Evolutionary conservation across 306 rosid species (phyloP).

Genomic region (Senna tora): DNA sequence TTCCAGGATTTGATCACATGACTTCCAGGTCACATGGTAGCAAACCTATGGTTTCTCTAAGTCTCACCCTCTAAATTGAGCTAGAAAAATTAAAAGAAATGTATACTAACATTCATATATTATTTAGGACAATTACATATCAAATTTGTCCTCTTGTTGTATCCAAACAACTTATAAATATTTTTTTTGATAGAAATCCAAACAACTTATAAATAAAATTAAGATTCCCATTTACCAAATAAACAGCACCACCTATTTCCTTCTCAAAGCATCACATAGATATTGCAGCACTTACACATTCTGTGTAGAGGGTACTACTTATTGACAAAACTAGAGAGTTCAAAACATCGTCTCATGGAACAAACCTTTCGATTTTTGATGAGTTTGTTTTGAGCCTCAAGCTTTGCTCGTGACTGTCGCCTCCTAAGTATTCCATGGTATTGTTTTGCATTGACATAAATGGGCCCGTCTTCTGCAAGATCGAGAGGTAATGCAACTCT

Average conservation of each 20-base stretch:
- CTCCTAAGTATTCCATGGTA: constrained; percentile 91
- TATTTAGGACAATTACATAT: not conserved
- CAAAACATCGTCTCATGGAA: not conserved
- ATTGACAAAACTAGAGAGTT: not conserved
- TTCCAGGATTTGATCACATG: no score
- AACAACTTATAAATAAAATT: not conserved
- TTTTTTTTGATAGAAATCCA: not conserved
- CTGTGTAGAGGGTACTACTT: not conserved
- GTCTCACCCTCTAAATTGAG: no score
- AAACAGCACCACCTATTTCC: not conserved
- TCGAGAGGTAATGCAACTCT: constrained; percentile 77
- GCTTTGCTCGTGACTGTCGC: constrained; percentile 89
- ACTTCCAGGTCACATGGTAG: no score
- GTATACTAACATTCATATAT: not conserved
- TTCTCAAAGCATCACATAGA: not conserved
- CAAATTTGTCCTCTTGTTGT: no score
- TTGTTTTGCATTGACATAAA: constrained; percentile 89
- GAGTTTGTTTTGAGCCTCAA: constrained; percentile 81
- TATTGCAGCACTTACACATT: not conserved
- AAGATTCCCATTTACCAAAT: not conserved
- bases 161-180: not conserved
- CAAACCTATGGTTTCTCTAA: no score
- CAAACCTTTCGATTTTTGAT: constrained; percentile 73
- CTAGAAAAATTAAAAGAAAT: no score
- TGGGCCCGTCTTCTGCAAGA: constrained; percentile 83